Percentiles rank a stretch among this genome's conserved stretches.
These are phyloP conservation scores for Kwoniella mangroviensis DNA, from an alignment of 768 basidiomycete genomes.

Conservation along the genomic window DNA sequence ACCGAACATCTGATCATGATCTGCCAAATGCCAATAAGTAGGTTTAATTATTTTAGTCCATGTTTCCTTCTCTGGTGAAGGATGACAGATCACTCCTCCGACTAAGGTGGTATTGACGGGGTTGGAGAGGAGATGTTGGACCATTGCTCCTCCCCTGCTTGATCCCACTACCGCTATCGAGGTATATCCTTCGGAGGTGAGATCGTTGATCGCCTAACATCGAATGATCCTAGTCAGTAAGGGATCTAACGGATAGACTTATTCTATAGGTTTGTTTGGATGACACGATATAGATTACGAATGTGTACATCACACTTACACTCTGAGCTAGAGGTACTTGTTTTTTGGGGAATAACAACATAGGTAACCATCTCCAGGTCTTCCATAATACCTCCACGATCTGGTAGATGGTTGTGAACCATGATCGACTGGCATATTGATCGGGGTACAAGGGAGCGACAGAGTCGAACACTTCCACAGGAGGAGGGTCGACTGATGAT, in stretches of 20 bases:
- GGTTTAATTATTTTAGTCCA: slow-evolving; percentile 30
- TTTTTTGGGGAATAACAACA: slow-evolving; percentile 12
- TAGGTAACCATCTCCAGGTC: slow-evolving; percentile 18
- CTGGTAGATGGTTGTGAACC: slow-evolving; percentile 25
- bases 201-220: slow-evolving; percentile 35
- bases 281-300: no score
- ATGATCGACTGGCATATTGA: slow-evolving; percentile 26
- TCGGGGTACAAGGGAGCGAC: slow-evolving; percentile 32
- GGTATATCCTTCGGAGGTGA: slow-evolving; percentile 38
- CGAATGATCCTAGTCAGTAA: not conserved
- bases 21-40: slow-evolving; percentile 34
- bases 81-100: slow-evolving; percentile 43
- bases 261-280: no score
- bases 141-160: slow-evolving; percentile 42
- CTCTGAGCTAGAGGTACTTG: slow-evolving; percentile 27
- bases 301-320: slow-evolving; percentile 18
- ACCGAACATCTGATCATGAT: slow-evolving; percentile 39
- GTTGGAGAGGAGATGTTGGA: slow-evolving; percentile 32
- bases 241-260: no score
- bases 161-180: slow-evolving; percentile 39
- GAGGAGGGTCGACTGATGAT: slow-evolving; percentile 31
- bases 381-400: slow-evolving; percentile 1
- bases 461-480: slow-evolving; percentile 19
- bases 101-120: slow-evolving; percentile 3
- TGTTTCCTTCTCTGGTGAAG: slow-evolving; percentile 24